phyloP scores from a whole-genome alignment of 768 basidiomycete species.

The Trametes sanguinea region DNA sequence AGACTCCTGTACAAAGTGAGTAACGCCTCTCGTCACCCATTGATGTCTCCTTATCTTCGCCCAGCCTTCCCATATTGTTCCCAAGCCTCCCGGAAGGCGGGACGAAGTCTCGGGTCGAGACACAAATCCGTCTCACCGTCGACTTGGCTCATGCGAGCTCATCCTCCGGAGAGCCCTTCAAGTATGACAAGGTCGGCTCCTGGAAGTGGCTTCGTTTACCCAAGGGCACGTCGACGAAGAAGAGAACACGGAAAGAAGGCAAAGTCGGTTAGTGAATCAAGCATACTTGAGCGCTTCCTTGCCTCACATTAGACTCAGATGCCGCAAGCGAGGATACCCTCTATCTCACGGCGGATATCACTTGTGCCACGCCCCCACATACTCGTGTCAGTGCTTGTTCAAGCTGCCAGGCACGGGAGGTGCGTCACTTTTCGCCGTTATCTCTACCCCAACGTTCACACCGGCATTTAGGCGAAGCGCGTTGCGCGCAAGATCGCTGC shows the following conservation, averaged over 20 bases:
- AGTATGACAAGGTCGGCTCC: conserved; percentile 81
- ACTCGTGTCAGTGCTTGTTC: conserved; percentile 78
- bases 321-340: conserved; percentile 70
- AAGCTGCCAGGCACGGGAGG: conserved; percentile 88
- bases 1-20: conserved; percentile 77
- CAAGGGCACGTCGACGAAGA: conserved; percentile 81
- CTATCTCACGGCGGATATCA: conserved; percentile 69
- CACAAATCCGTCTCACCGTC: conserved; percentile 84
- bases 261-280: conserved; percentile 61
- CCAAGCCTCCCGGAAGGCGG: conserved; percentile 82
- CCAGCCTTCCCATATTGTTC: conserved; percentile 77
- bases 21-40: conserved; percentile 14
- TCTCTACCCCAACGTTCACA: conserved; percentile 14
- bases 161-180: conserved; percentile 58
- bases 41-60: conserved; percentile 4
- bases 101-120: conserved; percentile 93
- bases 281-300: conserved; percentile 17
- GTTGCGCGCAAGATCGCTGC: conserved; percentile 87
- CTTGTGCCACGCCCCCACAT: conserved; percentile 80
- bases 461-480: conserved; percentile 70
- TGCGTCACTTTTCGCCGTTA: conserved; percentile 36
- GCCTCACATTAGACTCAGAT: conserved; percentile 43
- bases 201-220: conserved; percentile 90
- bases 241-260: conserved; percentile 78
- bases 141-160: conserved; percentile 71